A percentile compares a stretch with the other conserved stretches of the same genome.
Conservation (phyloP, 2,329 filamentous ascomycete species). For the Bipolaris oryzae region DNA sequence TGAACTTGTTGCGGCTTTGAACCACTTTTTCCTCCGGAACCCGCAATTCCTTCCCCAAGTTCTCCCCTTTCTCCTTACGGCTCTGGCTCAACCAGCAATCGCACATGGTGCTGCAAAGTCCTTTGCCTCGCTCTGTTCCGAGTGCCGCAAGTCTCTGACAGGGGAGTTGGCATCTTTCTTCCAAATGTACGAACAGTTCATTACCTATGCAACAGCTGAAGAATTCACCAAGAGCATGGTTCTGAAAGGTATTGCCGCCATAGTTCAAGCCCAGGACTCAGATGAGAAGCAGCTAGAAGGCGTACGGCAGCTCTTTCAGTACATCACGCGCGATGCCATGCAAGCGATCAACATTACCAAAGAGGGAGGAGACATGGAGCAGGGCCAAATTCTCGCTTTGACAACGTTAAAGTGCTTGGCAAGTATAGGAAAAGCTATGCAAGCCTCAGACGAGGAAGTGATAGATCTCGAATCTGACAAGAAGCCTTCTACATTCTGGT, state of each 20-base stretch:
- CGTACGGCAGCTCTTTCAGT: conserved; percentile 64
- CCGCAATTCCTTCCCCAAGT: conserved; percentile 70
- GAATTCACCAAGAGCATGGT: conserved; percentile 74
- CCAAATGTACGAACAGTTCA: conserved; percentile 71
- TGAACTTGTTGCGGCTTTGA: conserved; percentile 72
- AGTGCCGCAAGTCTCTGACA: conserved; percentile 72
- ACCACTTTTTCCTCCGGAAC: conserved; percentile 76
- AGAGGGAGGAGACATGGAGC: conserved; percentile 45
- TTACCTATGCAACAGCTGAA: conserved; percentile 66
- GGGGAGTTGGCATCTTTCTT: conserved; percentile 72
- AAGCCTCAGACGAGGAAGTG: conserved; percentile 68
- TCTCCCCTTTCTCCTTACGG: conserved; percentile 75
- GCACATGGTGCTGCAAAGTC: conserved; percentile 74
- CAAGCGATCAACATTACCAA: conserved; percentile 41
- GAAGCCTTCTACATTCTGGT: conserved; percentile 55
- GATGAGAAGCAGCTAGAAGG: conserved; percentile 61
- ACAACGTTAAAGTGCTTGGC: conserved; percentile 70
- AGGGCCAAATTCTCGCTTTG: conserved; percentile 53
- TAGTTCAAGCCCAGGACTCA: conserved; percentile 73
- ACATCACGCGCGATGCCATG: conserved; percentile 67
- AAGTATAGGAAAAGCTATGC: conserved; percentile 73
- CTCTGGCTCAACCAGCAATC: conserved; percentile 66
- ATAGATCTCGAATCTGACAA: conserved; percentile 68
- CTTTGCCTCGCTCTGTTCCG: conserved; percentile 75
- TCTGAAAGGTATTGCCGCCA: conserved; percentile 73